phyloP scores from a whole-genome alignment of 306 rosid genomes.

The Cucumis cinereus region DNA sequence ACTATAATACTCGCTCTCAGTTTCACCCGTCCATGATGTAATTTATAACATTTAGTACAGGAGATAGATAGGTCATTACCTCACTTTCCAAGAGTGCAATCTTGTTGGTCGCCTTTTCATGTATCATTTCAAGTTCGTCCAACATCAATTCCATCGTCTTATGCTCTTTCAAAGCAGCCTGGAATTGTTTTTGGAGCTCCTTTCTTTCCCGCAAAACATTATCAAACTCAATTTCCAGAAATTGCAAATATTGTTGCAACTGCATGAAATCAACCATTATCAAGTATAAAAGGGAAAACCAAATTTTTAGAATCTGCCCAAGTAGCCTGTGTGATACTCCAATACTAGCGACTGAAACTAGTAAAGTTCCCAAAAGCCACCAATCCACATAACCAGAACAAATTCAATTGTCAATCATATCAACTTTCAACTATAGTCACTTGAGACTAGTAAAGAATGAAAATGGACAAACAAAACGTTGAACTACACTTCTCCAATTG shows the following conservation, averaged over 20 bases:
- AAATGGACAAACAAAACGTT: neutral
- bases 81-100: slow-evolving; percentile 45
- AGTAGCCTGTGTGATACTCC: neutral
- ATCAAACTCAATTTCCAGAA: slow-evolving; percentile 41
- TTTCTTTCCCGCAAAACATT: slow-evolving; percentile 39
- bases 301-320: neutral
- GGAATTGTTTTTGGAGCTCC: slow-evolving; percentile 39
- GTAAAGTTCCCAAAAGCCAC: neutral
- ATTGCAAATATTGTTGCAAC: slow-evolving; percentile 36
- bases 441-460: neutral
- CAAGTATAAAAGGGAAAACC: neutral
- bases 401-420: neutral
- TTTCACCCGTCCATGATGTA: neutral
- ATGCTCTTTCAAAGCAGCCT: slow-evolving; percentile 41
- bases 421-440: neutral
- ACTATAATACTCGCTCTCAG: neutral
- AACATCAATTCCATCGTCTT: slow-evolving; percentile 51
- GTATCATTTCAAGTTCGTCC: slow-evolving; percentile 61
- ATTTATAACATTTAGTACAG: neutral
- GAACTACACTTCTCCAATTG: neutral
- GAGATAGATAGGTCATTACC: slow-evolving; percentile 21
- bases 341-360: neutral
- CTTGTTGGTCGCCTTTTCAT: slow-evolving; percentile 48
- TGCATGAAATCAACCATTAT: slow-evolving; percentile 16
- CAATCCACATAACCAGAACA: neutral